Base-by-base conservation (phyloP, 2,329 filamentous ascomycete species). In the Fusarium keratoplasticum region DNA sequence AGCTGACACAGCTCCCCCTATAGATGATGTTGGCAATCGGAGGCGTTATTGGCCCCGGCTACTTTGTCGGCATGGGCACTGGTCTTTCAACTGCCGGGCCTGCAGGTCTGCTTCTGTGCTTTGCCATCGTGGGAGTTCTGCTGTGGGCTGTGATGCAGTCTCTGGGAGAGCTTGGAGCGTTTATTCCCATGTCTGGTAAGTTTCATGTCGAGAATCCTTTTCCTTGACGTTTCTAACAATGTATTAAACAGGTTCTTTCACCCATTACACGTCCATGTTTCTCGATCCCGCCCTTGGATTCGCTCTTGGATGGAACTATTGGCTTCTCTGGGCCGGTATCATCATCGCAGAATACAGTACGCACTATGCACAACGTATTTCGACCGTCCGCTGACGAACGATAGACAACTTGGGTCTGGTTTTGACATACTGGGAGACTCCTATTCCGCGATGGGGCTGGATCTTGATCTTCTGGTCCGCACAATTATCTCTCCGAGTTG, bases 1-100 rank as follows among this genome's bases (percentile, higher is more conserved):
- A 4, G 35, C 6, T 59, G 35, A 59, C 55, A 25, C 55, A 59
- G 55, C 55, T 59, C 55, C 2, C 35, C 25, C 4, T 54, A 13
- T 40, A 69, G 67, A 69, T 69, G 63, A 69, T 69, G 67, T 31
- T 66, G 58, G 67, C 64, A n/a, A 69, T 66, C 10, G 63, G 63
- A 14, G 67, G 67, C 16, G 67, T 69, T 13, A 69, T 69, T 36
- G 67, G 67, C 13, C 67, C 67, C 10, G 67, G 67, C 16, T 66
- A 69, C 50, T 66, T 69, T 66, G 67, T 69, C 3, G 67, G 63
- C 40, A 69, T 69, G 67, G 67, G 63, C 3, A 69, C 58, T 61
- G 67, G 67, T 13, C 58, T 69, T 31, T 61, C 63, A 13, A 66
- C 58, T 44, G 67, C 67, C 6, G 63, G 63, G 25, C 67, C 63